Conservation (phyloP, 192 early-diverging fungal genomes). For the Rhizophagus sp. region DNA sequence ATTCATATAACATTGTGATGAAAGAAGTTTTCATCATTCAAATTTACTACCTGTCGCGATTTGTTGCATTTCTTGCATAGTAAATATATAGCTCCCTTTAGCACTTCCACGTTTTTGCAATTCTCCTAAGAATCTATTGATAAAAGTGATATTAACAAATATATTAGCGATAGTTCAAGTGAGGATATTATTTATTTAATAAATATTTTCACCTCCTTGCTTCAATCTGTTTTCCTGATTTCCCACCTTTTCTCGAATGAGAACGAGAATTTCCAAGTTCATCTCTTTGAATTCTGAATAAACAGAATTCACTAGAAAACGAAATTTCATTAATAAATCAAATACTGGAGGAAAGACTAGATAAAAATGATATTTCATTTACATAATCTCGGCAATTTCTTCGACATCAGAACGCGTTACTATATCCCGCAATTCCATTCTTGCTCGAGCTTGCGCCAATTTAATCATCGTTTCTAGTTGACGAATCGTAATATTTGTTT, state of each 20-base stretch:
- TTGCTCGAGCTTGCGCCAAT: conserved; percentile 75
- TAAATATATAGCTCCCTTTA: conserved; percentile 68
- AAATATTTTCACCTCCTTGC: conserved; percentile 18
- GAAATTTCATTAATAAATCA: conserved; percentile 51
- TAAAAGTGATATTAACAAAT: background rate
- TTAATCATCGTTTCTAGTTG: conserved; percentile 82
- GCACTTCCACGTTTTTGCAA: conserved; percentile 58
- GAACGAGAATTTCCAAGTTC: conserved; percentile 6
- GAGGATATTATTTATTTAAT: background rate
- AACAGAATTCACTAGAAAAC: conserved; percentile 56
- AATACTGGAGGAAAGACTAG: conserved; percentile 6
- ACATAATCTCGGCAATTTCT: conserved; percentile 82
- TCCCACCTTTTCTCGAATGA: conserved; percentile 16
- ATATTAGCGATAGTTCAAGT: background rate
- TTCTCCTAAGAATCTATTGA: conserved; percentile 56
- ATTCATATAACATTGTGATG: too few species aligned
- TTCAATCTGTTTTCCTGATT: conserved; percentile 32
- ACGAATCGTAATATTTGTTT: conserved; percentile 77
- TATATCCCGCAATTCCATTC: conserved; percentile 72
- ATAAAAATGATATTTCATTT: conserved; percentile 38
- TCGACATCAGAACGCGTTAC: conserved; percentile 71
- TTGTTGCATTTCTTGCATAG: conserved; percentile 61
- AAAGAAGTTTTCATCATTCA: too few species aligned
- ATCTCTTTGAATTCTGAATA: conserved; percentile 52
- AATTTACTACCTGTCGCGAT: conserved; percentile 48